Base-by-base conservation (phyloP, 306 rosid genomes). In the Vicia sativa region DNA sequence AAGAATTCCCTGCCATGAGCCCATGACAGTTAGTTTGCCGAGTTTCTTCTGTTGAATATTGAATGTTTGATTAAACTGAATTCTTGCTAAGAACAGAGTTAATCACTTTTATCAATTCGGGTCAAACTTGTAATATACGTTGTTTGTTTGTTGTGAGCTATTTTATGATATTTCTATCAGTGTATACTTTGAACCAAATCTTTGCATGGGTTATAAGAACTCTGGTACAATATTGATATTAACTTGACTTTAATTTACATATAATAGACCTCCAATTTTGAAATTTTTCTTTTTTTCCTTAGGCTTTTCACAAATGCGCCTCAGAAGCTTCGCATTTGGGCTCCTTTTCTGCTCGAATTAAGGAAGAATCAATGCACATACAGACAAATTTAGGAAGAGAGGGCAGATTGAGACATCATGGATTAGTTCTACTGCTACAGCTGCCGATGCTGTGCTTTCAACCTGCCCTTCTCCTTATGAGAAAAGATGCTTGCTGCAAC, bases 231-330 rank as follows among this genome's bases (percentile, higher is more conserved):
- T 50, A 13, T 43, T 39, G 19, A 41, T 31, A 49, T 60, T 34
- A 19, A 28, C 26, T 54, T 64, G 54, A 57, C 46, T 77, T 70
- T 62, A 35, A 15, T 9, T 57, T 48, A 55, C 56, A 49, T 48
- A 25, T 58, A 39, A 49, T 38, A 29, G 9, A 45, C 6, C 38
- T 55, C 70, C 35, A 34, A 57, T 41, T 48, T 53, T 57, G 61
- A 67, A 43, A n/a, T 9, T 50, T 64, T 14, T 60, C 11, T 45
- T 50, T 60, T 46, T 65, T 52, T 68, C 34, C 73, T 54, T 80
- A 90, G 98, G 96, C 96, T 87, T 90, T 78, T 90, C 96, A 14
- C 98, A 92, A 85, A 87, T 92, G 98, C 96, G 96, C 48, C 85
- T 92, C 25, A 71, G 98, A 92, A 83, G 93, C 96, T 68, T 86